Evolutionary conservation across 768 basidiomycete genomes (phyloP).

Genomic region (Podaxis sp.): DNA sequence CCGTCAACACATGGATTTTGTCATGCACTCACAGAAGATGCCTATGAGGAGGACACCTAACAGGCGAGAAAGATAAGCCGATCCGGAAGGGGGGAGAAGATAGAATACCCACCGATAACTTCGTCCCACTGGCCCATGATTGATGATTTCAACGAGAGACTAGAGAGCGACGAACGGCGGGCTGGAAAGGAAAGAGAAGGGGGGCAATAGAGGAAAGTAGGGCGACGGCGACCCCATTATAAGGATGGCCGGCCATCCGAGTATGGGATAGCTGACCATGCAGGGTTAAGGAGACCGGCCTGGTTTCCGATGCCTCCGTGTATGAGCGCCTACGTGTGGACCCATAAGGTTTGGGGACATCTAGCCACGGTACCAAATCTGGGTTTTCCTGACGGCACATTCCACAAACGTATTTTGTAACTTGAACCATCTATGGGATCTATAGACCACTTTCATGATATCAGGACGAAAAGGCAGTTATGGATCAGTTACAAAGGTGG

Average conservation of each 20-base stretch:
- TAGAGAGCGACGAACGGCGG: neutral
- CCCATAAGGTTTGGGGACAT: neutral
- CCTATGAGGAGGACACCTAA: conserved; percentile 22
- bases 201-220: neutral
- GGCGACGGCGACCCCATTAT: neutral
- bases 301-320: neutral
- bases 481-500: neutral
- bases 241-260: neutral
- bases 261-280: neutral
- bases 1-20: neutral
- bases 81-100: conserved; percentile 15
- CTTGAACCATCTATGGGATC: neutral
- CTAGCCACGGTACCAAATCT: neutral
- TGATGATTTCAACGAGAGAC: conserved; percentile 13
- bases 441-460: neutral
- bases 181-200: neutral
- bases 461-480: neutral
- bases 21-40: conserved; percentile 17
- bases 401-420: neutral
- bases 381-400: neutral
- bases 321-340: neutral
- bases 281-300: neutral
- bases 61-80: conserved; percentile 13
- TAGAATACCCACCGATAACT: conserved; percentile 22
- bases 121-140: conserved; percentile 27